phyloP scores from a whole-genome alignment of 192 early-diverging fungal genomes.

The Podila epicladia region DNA sequence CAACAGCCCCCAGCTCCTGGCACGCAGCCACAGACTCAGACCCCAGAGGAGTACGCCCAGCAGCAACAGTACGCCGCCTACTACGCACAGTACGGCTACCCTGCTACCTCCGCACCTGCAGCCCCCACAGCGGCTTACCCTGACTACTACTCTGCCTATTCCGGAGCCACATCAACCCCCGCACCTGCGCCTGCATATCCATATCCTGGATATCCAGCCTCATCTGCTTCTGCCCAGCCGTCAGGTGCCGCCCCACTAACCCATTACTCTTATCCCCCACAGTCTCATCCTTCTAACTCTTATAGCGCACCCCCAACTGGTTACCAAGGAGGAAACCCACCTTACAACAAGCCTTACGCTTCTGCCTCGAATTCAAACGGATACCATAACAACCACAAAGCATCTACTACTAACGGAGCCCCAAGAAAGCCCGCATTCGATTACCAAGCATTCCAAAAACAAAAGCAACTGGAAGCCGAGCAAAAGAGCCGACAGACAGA shows the following conservation, averaged over 20 bases:
- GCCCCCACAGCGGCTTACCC: conserved; percentile 20
- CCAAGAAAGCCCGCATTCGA: conserved; percentile 19
- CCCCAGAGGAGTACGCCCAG: conserved; percentile 48
- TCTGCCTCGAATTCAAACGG: background rate
- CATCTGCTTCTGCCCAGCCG: conserved; percentile 6
- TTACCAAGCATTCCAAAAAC: conserved; percentile 45
- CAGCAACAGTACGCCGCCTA: conserved; percentile 50
- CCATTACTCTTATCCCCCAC: conserved; percentile 30
- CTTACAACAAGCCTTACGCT: no score
- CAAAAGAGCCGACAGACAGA: conserved; percentile 6
- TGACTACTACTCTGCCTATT: conserved; percentile 5
- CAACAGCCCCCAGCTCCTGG: conserved; percentile 4
- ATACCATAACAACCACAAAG: conserved; percentile 2
- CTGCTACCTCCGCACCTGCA: conserved; percentile 5
- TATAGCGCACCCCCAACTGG: conserved; percentile 23
- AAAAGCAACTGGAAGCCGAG: conserved; percentile 42
- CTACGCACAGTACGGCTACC: conserved; percentile 37
- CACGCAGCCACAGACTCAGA: background rate
- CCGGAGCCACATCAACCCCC: conserved; percentile 5
- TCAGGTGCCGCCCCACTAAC: conserved; percentile 33
- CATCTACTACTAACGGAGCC: no score
- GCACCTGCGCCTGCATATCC: conserved; percentile 18
- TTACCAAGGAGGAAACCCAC: conserved; percentile 1
- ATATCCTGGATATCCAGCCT: conserved; percentile 14
- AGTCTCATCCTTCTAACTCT: conserved; percentile 34